Evolutionary conservation across 1,139 yeast genomes (phyloP).

Genomic region (Candida mesenterica): DNA sequence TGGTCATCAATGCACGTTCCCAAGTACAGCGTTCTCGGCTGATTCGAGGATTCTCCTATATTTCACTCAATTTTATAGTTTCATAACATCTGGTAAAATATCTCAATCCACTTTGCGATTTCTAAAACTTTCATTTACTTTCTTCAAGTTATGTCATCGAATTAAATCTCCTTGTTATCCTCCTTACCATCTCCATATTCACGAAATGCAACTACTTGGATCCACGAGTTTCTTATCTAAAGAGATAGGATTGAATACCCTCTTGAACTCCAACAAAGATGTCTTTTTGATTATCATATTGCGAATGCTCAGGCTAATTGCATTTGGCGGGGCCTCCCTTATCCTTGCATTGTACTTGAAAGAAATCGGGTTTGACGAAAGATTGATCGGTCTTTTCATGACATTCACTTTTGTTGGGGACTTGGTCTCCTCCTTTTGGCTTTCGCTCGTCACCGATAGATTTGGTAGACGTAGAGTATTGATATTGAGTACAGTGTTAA

Average conservation of each 20-base stretch:
- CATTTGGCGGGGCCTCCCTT: conserved; percentile 43
- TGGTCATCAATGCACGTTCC: too few species aligned
- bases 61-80: too few species aligned
- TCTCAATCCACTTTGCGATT: too few species aligned
- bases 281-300: conserved; percentile 30
- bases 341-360: conserved; percentile 38
- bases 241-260: conserved; percentile 30
- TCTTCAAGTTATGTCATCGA: too few species aligned
- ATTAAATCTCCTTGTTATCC: too few species aligned
- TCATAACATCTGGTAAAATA: too few species aligned
- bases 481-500: conserved; percentile 25
- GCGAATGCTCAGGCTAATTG: conserved; percentile 37
- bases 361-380: conserved; percentile 30
- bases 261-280: conserved; percentile 25
- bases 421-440: conserved; percentile 30
- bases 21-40: too few species aligned
- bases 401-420: conserved; percentile 40
- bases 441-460: conserved; percentile 33
- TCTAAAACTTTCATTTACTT: too few species aligned
- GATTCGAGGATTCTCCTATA: too few species aligned
- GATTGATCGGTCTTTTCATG: conserved; percentile 37
- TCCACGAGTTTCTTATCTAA: conserved; percentile 3
- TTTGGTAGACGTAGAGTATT: conserved; percentile 35
- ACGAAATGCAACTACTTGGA: too few species aligned
- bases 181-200: too few species aligned